Conservation (phyloP, 2,329 filamentous ascomycete species). For the Fusarium napiforme region DNA sequence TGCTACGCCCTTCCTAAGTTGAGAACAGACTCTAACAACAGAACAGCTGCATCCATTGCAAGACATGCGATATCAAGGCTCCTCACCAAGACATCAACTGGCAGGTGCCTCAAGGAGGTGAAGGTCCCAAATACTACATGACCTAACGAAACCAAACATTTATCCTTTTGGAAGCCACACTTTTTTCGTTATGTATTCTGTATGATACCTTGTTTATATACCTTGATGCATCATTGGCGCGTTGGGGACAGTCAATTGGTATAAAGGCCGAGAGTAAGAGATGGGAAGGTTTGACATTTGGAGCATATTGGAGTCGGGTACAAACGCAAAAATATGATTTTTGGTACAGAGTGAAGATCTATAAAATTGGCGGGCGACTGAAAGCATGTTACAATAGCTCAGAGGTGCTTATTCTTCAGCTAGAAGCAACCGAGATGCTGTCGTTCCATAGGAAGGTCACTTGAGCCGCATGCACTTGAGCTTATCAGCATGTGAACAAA, state of each 20-base stretch:
- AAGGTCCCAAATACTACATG: conserved; percentile 78
- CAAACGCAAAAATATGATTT: conserved; percentile 13
- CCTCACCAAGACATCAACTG: conserved; percentile 97
- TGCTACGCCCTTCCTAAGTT: neutral
- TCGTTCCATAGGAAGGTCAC: neutral
- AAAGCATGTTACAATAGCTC: neutral
- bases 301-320: conserved; percentile 35
- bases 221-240: conserved; percentile 39
- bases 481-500: conserved; percentile 29
- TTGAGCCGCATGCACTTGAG: conserved; percentile 26
- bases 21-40: conserved; percentile 16
- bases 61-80: conserved; percentile 99
- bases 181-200: conserved; percentile 30
- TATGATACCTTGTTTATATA: conserved; percentile 45
- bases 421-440: neutral
- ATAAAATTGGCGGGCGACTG: neutral
- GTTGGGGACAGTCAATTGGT: conserved; percentile 19
- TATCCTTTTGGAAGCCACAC: neutral
- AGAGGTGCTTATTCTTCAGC: neutral
- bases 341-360: conserved; percentile 2
- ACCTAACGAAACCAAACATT: conserved; percentile 53
- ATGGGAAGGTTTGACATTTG: conserved; percentile 21
- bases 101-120: conserved; percentile 93
- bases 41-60: conserved; percentile 94
- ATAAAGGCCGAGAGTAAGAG: conserved; percentile 15